Evolutionary conservation across 148 eudicot genomes (phyloP), one percentile per base, ranked within the genome.

Genomic region (Chenopodium suecicum): DNA sequence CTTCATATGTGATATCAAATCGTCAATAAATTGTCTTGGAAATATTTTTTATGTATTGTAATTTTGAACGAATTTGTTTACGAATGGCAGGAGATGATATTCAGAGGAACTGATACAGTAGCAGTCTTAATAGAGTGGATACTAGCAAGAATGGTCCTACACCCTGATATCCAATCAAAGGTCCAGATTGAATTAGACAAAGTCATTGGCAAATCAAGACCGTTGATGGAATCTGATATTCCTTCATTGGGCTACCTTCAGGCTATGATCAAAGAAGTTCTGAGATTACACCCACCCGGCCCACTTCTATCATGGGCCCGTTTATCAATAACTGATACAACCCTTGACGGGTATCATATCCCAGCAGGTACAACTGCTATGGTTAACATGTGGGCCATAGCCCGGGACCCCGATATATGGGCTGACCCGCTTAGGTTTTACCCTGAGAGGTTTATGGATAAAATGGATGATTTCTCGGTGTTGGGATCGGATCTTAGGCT

Each of bases 221-320:
- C 86, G n/a, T 88, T 89, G 1, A 71, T 66, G 4, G 95, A 92
- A 63, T 62, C 87, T 19, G 91, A 89, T 52, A 44, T 87, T 50
- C n/a, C 86, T 2, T 79, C 85, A 37, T 74, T 91, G 86, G 79
- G 62, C 46, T 88, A 90, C 72, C 25, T 92, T 19, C 76, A 89
- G 58, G 93, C 93, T 9, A 86, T 92, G 75, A 85, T 92, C 67
- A 92, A 92, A 75, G 95, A 92, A 81, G 92, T 89, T 4, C 79
- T 92, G 0, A 82, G 95, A 84, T 66, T 92, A 56, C 95, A 92
- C 67, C 95, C 95, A 1, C 95, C 95, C 2, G 95, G 95, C 76
- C 95, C 95, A 68, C 88, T 92, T 4, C 90, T 92, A 16, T 92
- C 95, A 1, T 92, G 95, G 95, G 87, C 95, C 67, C 88, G 95